Evolutionary conservation across 148 eudicot genomes (phyloP).

Genomic region (Silene conica): DNA sequence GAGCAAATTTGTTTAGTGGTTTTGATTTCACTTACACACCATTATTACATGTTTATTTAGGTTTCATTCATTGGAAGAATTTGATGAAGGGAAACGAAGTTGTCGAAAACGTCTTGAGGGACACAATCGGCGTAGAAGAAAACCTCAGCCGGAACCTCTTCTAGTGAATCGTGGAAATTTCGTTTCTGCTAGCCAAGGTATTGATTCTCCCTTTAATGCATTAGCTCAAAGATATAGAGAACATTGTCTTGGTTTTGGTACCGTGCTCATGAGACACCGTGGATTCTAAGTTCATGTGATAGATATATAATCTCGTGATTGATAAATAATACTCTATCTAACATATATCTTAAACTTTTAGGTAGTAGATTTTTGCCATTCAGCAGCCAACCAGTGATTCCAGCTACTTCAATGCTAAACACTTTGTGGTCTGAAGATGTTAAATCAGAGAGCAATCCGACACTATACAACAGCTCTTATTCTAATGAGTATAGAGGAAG

Average conservation of each 20-base stretch:
- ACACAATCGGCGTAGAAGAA: slow-evolving; percentile 64
- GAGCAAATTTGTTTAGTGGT: slow-evolving; percentile 1
- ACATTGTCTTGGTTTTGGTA: neutral
- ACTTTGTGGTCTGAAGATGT: slow-evolving; percentile 45
- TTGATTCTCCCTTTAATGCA: neutral
- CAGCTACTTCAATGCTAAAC: slow-evolving; percentile 36
- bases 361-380: slow-evolving; percentile 58
- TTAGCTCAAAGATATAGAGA: neutral
- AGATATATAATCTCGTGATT: neutral
- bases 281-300: too few species aligned
- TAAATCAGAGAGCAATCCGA: slow-evolving; percentile 38
- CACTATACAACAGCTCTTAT: slow-evolving; percentile 29
- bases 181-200: slow-evolving; percentile 50
- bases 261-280: too few species aligned
- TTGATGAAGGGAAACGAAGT: slow-evolving; percentile 66
- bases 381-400: slow-evolving; percentile 36
- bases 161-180: slow-evolving; percentile 36
- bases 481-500: slow-evolving; percentile 35
- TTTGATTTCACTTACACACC: slow-evolving; percentile 1
- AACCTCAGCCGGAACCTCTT: slow-evolving; percentile 69
- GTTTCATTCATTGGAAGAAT: slow-evolving; percentile 73
- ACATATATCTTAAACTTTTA: slow-evolving; percentile 4
- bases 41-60: slow-evolving; percentile 29
- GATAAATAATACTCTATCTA: neutral
- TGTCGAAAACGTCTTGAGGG: slow-evolving; percentile 68